Evolutionary conservation across 2,329 filamentous ascomycete species (phyloP).

Genomic region (Spiromastix sp.): DNA sequence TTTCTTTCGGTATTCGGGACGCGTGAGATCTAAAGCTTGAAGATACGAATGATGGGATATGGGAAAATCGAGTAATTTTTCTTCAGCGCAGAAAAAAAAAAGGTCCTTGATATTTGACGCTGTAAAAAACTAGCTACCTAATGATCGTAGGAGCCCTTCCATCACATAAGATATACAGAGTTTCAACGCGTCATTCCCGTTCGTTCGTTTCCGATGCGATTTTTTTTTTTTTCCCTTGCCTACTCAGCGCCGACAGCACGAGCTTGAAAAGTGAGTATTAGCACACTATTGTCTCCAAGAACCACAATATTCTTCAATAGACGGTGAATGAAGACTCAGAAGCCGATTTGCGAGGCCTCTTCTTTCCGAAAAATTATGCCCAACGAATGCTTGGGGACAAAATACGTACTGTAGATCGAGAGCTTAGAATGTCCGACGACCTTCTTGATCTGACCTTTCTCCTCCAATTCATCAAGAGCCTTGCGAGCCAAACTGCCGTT

Average conservation of each 20-base stretch:
- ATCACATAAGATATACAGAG: no score
- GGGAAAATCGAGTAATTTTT: not conserved
- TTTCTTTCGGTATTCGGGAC: not conserved
- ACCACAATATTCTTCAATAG: no score
- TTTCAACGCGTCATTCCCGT: no score
- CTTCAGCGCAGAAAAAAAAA: not conserved
- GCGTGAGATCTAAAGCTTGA: no score
- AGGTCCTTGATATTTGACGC: no score
- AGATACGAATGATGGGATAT: not conserved
- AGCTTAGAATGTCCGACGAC: conserved; percentile 93
- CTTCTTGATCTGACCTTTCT: conserved; percentile 98
- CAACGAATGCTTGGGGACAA: conserved; percentile 24
- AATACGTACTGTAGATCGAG: conserved; percentile 84
- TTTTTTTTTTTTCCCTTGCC: no score
- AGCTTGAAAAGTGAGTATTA: conserved; percentile 25
- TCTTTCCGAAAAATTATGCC: not conserved
- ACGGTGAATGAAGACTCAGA: no score
- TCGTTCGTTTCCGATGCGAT: no score
- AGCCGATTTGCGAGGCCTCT: no score
- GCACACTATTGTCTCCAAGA: no score
- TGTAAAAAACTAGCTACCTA: no score
- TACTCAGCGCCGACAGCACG: conserved; percentile 33
- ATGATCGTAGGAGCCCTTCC: no score
- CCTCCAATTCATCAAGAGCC: conserved; percentile 87
- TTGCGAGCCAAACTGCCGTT: conserved; percentile 92